phyloP scores from a whole-genome alignment of 352 stramenopile species.

The Phytopythium helicoides region DNA sequence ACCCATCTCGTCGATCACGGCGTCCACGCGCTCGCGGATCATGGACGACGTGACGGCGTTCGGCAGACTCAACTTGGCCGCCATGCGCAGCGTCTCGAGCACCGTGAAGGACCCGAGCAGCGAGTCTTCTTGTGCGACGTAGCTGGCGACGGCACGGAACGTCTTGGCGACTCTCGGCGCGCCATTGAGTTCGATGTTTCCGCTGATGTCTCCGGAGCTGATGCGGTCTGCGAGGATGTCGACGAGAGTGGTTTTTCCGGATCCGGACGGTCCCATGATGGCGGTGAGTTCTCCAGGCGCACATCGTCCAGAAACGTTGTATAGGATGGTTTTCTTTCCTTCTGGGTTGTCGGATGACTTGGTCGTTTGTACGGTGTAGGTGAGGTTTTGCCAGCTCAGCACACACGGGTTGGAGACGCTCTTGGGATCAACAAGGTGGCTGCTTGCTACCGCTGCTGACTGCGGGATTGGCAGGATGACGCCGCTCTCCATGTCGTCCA shows the following conservation, averaged over 20 bases:
- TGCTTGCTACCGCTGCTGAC: too few species aligned
- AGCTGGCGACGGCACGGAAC: conserved; percentile 53
- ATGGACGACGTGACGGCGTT: conserved; percentile 33
- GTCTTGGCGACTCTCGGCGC: conserved; percentile 23
- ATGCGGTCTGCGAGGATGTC: conserved; percentile 56
- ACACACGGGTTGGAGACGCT: conserved; percentile 33
- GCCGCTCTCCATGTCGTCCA: conserved; percentile 11
- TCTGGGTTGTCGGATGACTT: conserved; percentile 1
- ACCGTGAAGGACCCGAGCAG: conserved; percentile 70
- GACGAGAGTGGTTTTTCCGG: conserved; percentile 60
- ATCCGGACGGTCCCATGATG: conserved; percentile 63
- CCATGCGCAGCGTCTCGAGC: conserved; percentile 62
- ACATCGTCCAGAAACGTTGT: conserved; percentile 53
- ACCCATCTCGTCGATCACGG: conserved; percentile 70
- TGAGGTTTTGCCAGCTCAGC: conserved; percentile 44
- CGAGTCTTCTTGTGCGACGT: conserved; percentile 58
- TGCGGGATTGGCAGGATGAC: conserved; percentile 7
- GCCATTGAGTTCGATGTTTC: conserved; percentile 55
- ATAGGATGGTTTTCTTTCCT: conserved; percentile 40
- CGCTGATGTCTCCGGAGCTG: conserved; percentile 19
- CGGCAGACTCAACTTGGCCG: conserved; percentile 45
- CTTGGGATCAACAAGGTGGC: too few species aligned
- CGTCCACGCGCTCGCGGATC: conserved; percentile 42
- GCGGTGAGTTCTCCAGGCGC: conserved; percentile 59
- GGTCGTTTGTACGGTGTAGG: conserved; percentile 21